A percentile compares a stretch with the other conserved stretches of the same genome.
These are phyloP conservation scores for Calonectria pauciramosa DNA, from an alignment of 2,329 filamentous ascomycete genomes.

Conservation along the genomic window DNA sequence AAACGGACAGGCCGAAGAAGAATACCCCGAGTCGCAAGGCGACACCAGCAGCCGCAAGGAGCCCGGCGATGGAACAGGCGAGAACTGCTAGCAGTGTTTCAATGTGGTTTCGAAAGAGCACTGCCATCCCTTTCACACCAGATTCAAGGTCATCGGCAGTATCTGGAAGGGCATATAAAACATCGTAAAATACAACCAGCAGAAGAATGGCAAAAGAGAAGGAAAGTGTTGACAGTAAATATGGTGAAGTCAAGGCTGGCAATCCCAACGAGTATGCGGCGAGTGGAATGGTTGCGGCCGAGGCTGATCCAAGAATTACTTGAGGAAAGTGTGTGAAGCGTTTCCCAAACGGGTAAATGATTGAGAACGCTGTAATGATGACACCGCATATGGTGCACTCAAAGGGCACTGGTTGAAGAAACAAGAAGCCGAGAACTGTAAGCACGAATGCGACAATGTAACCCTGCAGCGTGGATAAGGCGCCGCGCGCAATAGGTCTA, in stretches of 20 bases:
- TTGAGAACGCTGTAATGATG: slow-evolving; percentile 58
- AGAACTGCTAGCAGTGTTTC: slow-evolving; percentile 25
- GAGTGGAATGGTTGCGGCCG: slow-evolving; percentile 52
- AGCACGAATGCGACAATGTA: slow-evolving; percentile 44
- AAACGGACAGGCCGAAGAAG: slow-evolving; percentile 31
- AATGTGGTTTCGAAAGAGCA: slow-evolving; percentile 39
- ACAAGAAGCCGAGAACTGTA: background rate
- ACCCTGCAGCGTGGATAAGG: slow-evolving; percentile 58
- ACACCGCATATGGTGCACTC: slow-evolving; percentile 50
- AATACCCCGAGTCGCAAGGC: slow-evolving; percentile 10
- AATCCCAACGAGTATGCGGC: slow-evolving; percentile 30
- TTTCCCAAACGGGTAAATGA: slow-evolving; percentile 65
- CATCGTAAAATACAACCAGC: slow-evolving; percentile 51
- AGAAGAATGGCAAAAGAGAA: slow-evolving; percentile 40
- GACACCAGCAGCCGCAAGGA: slow-evolving; percentile 23
- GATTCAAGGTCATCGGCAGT: slow-evolving; percentile 51
- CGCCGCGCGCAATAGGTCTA: slow-evolving; percentile 62
- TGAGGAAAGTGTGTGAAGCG: slow-evolving; percentile 67
- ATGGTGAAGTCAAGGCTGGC: slow-evolving; percentile 26
- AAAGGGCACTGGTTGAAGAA: slow-evolving; percentile 14
- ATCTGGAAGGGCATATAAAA: slow-evolving; percentile 54
- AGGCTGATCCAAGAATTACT: slow-evolving; percentile 63
- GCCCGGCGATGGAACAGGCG: slow-evolving; percentile 18
- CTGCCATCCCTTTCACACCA: slow-evolving; percentile 51
- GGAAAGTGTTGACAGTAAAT: slow-evolving; percentile 29